Evolutionary conservation across 768 basidiomycete genomes (phyloP), one percentile per base, ranked within the genome.

Genomic region (Rhodotorula graminis): DNA sequence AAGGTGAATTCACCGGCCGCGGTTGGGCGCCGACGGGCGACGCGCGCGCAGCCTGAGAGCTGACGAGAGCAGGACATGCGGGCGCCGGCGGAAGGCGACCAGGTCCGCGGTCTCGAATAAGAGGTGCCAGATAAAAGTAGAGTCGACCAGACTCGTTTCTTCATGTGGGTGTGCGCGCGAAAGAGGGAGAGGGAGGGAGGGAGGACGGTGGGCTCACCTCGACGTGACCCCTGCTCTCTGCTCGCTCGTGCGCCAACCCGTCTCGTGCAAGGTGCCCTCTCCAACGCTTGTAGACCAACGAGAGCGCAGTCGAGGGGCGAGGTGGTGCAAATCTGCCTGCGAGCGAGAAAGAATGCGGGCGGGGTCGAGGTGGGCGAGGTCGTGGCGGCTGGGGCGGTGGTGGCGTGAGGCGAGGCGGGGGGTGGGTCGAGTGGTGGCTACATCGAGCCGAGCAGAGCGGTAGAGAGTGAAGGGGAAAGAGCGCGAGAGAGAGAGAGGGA

Each of bases 91-190:
- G 27, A n/a, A 31, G 19, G 7, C 16, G 50, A n/a, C 40, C 49
- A 29, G 12, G 37, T 18, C 8, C 42, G 6, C 9, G 49, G 29
- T 23, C 27, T 68, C 27, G 23, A 31, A 42, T n/a, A 69, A 73
- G 72, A 73, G 72, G 72, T 73, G 61, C 72, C 72, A 73, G 67
- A 63, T 57, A 16, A 40, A 31, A 46, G 29, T 16, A 40, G 44
- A 53, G 55, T 62, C 31, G 11, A 64, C 44, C 33, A 50, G 49
- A 55, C 56, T 60, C 72, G 49, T 61, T 62, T 73, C 72, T 60
- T 73, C 72, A 62, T 61, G 42, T 50, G 53, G 25, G 27, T 9
- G 59, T 16, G n/a, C 10, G 37, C 2, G n/a, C 8, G 46, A 12
- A n/a, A 3, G 49, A 27, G 3, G 14, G 29, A 23, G 44, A 50